Percentiles rank a stretch among this genome's conserved stretches.
Conservation (phyloP, 805 yeast genomes). For the Barnettozyma siamensis region DNA sequence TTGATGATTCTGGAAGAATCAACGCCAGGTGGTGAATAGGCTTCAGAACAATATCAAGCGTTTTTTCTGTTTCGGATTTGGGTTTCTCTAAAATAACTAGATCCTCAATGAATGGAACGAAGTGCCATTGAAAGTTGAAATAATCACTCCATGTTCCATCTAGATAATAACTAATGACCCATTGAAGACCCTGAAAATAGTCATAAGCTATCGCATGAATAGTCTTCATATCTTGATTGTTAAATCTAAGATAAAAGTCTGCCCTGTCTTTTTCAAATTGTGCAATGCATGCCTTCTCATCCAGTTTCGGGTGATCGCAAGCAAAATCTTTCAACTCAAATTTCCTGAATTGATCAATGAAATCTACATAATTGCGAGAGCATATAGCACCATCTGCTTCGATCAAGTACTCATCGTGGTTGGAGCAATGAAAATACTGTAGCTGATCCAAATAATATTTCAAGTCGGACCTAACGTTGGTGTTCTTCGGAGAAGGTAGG, state of each 20-base stretch:
- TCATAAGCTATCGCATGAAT: constrained; percentile 54
- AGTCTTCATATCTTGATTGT: constrained; percentile 41
- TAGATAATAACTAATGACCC: constrained; percentile 87
- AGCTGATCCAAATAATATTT: constrained; percentile 37
- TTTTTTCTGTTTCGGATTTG: constrained; percentile 57
- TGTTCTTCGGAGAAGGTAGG: constrained; percentile 83
- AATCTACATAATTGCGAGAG: background rate
- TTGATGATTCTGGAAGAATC: constrained; percentile 9
- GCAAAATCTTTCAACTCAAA: background rate
- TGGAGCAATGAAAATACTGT: background rate
- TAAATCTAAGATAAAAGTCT: constrained; percentile 62
- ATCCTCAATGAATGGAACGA: constrained; percentile 88
- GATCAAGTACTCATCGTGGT: background rate
- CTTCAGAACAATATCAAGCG: background rate
- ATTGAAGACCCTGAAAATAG: constrained; percentile 85
- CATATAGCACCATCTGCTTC: background rate
- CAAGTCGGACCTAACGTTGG: constrained; percentile 55
- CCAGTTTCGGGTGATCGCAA: too few species aligned
- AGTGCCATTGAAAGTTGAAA: constrained; percentile 80
- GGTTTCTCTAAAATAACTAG: constrained; percentile 55
- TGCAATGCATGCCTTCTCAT: constrained; percentile 29
- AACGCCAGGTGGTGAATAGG: constrained; percentile 17
- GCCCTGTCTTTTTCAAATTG: constrained; percentile 75
- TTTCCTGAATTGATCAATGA: constrained; percentile 25
- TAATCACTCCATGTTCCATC: constrained; percentile 82